Conservation (phyloP, 495 filamentous ascomycete genomes). For the Lineolata rhizophorae region DNA sequence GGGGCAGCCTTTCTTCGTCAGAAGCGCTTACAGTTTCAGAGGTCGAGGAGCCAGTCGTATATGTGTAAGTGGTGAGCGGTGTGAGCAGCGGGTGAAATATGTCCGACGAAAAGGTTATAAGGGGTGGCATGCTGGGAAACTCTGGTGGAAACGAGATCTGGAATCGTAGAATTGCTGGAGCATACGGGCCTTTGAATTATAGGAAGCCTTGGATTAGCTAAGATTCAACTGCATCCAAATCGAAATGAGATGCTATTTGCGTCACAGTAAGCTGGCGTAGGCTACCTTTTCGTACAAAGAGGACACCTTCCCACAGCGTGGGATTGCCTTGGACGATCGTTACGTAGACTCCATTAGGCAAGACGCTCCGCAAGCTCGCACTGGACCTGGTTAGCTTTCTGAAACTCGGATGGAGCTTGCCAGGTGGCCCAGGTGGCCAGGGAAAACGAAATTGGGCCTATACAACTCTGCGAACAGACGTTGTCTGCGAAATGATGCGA, state of each 20-base stretch:
- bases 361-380: slow-evolving; percentile 55
- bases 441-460: too few relatives aligned
- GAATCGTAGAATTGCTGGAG: slow-evolving; percentile 72
- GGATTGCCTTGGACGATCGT: slow-evolving; percentile 63
- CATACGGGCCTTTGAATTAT: slow-evolving; percentile 48
- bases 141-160: slow-evolving; percentile 64
- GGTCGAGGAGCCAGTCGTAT: slow-evolving; percentile 44
- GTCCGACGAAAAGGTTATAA: slow-evolving; percentile 72
- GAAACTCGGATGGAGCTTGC: too few relatives aligned
- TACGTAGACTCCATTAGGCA: slow-evolving; percentile 70
- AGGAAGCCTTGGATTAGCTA: neutral
- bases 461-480: too few relatives aligned
- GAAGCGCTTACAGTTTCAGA: slow-evolving; percentile 51
- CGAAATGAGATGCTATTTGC: too few relatives aligned
- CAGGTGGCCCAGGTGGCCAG: too few relatives aligned
- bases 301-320: slow-evolving; percentile 63
- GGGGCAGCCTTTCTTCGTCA: slow-evolving; percentile 60
- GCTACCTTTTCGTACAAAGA: slow-evolving; percentile 72
- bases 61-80: slow-evolving; percentile 75
- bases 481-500: too few relatives aligned
- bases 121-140: slow-evolving; percentile 61
- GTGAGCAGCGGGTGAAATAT: slow-evolving; percentile 89
- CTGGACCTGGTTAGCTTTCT: too few relatives aligned
- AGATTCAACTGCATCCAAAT: neutral
- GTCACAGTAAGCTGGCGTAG: neutral